phyloP scores from a whole-genome alignment of 2,329 filamentous ascomycete species.

The Scedosporium minutisporum region DNA sequence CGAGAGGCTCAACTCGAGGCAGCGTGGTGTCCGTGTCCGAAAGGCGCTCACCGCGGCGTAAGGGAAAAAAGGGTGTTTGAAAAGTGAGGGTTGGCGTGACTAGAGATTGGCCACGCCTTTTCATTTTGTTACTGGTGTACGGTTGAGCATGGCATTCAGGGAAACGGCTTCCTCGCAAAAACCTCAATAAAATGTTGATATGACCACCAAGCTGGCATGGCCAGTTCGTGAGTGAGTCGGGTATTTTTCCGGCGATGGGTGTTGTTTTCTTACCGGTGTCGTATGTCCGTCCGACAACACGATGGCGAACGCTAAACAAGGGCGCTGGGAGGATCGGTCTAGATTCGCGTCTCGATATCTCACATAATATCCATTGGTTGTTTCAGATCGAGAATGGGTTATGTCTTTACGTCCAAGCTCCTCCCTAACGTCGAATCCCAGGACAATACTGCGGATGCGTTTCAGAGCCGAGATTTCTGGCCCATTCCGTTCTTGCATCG shows the following conservation, averaged over 20 bases:
- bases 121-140: constrained; percentile 8
- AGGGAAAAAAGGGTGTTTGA: constrained; percentile 16
- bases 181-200: constrained; percentile 7
- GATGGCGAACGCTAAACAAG: too few relatives aligned
- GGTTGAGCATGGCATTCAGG: constrained; percentile 8
- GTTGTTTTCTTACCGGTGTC: too few relatives aligned
- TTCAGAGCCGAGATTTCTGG: too few relatives aligned
- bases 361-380: too few relatives aligned
- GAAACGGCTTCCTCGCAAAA: constrained; percentile 6
- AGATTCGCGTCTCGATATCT: too few relatives aligned
- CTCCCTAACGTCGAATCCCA: too few relatives aligned
- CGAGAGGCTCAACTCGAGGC: constrained; percentile 64
- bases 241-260: background rate
- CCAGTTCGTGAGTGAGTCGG: background rate
- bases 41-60: constrained; percentile 58
- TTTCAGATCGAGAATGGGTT: too few relatives aligned
- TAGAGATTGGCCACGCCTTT: constrained; percentile 7
- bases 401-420: too few relatives aligned
- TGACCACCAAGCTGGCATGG: constrained; percentile 1
- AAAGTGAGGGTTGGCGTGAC: constrained; percentile 6
- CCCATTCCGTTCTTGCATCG: too few relatives aligned
- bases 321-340: too few relatives aligned
- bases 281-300: background rate
- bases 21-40: constrained; percentile 66
- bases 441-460: too few relatives aligned